Percentiles rank a stretch among this genome's conserved stretches.
Evolutionary conservation across 306 rosid species (phyloP).

Genomic region (Herpetospermum pedunculosum): DNA sequence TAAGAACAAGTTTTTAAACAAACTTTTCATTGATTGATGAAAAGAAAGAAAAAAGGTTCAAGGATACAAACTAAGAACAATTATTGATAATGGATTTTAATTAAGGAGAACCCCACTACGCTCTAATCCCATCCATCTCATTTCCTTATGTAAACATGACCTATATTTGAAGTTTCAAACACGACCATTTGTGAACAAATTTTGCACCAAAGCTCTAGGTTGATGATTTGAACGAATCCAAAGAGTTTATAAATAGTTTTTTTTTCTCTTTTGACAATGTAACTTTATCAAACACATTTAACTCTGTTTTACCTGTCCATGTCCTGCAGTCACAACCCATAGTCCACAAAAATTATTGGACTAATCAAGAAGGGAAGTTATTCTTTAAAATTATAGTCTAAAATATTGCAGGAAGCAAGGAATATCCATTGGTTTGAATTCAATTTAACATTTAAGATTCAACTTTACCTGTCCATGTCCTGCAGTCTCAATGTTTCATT

Average conservation of each 20-base stretch:
- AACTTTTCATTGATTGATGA: not conserved
- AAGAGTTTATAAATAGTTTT: too few relatives aligned
- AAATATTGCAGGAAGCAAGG: not conserved
- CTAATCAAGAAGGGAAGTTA: not conserved
- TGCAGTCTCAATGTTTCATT: conserved; percentile 73
- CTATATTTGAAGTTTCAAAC: not conserved
- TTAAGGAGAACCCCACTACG: not conserved
- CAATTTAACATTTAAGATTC: not conserved
- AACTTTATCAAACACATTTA: not conserved
- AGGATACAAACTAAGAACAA: not conserved
- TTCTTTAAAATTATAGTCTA: not conserved
- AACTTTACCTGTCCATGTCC: conserved; percentile 70
- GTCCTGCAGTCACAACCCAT: conserved; percentile 30
- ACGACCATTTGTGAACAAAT: not conserved
- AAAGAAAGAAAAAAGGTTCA: not conserved
- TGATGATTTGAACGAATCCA: not conserved
- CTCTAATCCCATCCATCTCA: not conserved
- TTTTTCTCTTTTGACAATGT: too few relatives aligned
- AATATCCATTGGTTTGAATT: not conserved
- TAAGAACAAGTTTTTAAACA: too few relatives aligned
- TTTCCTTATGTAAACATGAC: not conserved
- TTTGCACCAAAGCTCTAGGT: not conserved
- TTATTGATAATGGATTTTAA: not conserved
- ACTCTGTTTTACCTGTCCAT: conserved; percentile 55
- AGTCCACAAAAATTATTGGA: not conserved